Evolutionary conservation across 2,329 filamentous ascomycete species (phyloP).

Genomic region (Xylaria sp.): DNA sequence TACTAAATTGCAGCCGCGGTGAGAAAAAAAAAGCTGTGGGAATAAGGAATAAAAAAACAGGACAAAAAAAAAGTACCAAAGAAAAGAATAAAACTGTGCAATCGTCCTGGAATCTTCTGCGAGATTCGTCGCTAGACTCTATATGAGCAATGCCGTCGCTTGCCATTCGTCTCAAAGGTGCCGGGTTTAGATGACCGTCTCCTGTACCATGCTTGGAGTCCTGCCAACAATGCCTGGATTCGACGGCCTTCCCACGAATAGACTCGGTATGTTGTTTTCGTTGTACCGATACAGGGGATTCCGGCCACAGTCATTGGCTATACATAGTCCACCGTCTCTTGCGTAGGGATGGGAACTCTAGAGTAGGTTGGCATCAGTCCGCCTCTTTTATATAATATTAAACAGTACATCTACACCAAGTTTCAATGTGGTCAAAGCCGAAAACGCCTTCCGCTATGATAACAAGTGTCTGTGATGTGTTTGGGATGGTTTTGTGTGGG

Average conservation of each 20-base stretch:
- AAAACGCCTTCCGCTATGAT: conserved; percentile 67
- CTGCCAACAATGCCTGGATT: conserved; percentile 27
- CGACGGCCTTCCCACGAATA: conserved; percentile 32
- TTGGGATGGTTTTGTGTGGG: conserved; percentile 22
- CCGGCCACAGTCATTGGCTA: conserved; percentile 25
- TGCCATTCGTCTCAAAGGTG: conserved; percentile 28
- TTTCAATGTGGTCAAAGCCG: conserved; percentile 58
- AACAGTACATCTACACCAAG: conserved; percentile 63
- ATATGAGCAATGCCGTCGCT: conserved; percentile 35
- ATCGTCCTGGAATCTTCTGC: conserved; percentile 27
- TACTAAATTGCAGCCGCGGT: conserved; percentile 26
- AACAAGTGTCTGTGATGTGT: conserved; percentile 46
- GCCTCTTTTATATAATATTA: conserved; percentile 59
- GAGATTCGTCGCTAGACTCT: conserved; percentile 35
- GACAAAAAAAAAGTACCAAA: conserved; percentile 16
- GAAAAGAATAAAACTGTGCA: conserved; percentile 30
- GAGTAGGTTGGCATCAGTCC: conserved; percentile 32
- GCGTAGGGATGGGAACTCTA: conserved; percentile 24
- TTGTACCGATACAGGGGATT: conserved; percentile 23
- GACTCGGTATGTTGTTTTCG: conserved; percentile 20
- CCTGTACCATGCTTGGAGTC: conserved; percentile 27
- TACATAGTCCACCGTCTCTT: conserved; percentile 30
- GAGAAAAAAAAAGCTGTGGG: conserved; percentile 2
- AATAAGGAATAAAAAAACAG: conserved; percentile 15
- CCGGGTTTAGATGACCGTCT: conserved; percentile 29